Evolutionary conservation across 2,329 filamentous ascomycete species (phyloP), one percentile per base, ranked within the genome.

Genomic region (Aspergillus pseudoglaucus): DNA sequence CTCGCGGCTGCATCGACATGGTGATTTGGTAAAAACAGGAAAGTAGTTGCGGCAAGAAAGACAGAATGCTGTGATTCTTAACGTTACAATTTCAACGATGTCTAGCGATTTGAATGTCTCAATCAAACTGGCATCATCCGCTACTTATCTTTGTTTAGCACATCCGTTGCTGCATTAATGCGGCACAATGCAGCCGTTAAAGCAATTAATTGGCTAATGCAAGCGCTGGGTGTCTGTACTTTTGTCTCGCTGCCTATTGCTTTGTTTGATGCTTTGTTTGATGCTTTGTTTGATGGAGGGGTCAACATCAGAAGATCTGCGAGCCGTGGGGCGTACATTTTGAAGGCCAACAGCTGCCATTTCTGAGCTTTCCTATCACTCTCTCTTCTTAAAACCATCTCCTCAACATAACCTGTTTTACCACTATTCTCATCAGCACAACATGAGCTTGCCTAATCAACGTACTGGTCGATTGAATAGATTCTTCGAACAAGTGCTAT

Each of bases 401-500:
- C 23, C 8, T 12, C 25, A 27, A 4, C 9, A 27, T 25, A 6
- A 32, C 5, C 20, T 25, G 8, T 43, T 10, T 3, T 15, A 22
- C 17, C 17, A 18, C 6, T 22, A 18, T n/a, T 6, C 3, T 27
- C 25, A 3, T 27, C 8, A 10, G 9, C 37, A 17, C n/a, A 37
- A 8, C n/a, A 39, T 39, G 37, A 17, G 6, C 10, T 3, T 4
- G 7, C 25, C 35, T 42, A 10, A 20, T 38, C 10, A 56, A 60
- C 53, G 51, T 8, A 57, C 54, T 15, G 56, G 44, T 3, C 63
- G 62, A 45, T 55, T 75, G 25, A 56, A 58, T 3, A 70, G 66
- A 47, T 64, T 69, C 43, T 75, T 76, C 57, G 58, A 65, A 37
- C 51, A 57, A 8, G 59, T 74, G 22, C 49, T 76, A 9, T 45